Base-by-base conservation (phyloP, 345 rosid genomes). In the Populus euphratica region DNA sequence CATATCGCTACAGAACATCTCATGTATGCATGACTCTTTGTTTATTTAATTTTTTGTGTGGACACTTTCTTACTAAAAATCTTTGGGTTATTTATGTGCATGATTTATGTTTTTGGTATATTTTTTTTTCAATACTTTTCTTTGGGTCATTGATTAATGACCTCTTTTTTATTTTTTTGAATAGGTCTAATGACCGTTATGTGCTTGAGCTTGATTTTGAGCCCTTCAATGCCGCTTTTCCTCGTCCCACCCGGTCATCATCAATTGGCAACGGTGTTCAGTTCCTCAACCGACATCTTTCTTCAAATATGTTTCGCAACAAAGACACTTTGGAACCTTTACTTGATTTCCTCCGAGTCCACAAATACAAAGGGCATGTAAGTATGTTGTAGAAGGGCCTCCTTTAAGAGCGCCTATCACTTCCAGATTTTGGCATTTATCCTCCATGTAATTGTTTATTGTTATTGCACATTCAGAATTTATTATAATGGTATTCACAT, bases 251-350 rank as follows among this genome's bases (percentile, higher is more conserved):
- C 38, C 90, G 97, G 11, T 94, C 99, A 36, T 96, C 98, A 78
- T 96, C 96, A 3, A 94, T 94, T 81, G 99, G 99, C 81, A 94
- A 94, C 77, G 99, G 99, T n/a, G 98, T 96, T 82, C 98, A 94
- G 76, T 96, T 94, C 85, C 95, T 96, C 78, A 96, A 96, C 47
- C 95, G 99, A 67, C 99, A 96, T 80, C 91, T 96, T 11, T 96
- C 99, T 23, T 96, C 99, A 6, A 91, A 59, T 13, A 92, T 96
- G 99, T 96, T 96, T 84, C 93, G 92, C 44, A 88, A 89, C 84
- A 96, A 92, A 79, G 99, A 96, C 70, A 89, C 88, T 75, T 84
- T 96, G 84, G 98, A 96, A 83, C 98, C 99, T 38, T 83, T 96
- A 7, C 87, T 90, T 61, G 86, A 92, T 83, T 96, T 96, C 77